phyloP scores from a whole-genome alignment of 225 moss, liverwort and hornwort genomes.

The Pleurozium schreberi region DNA sequence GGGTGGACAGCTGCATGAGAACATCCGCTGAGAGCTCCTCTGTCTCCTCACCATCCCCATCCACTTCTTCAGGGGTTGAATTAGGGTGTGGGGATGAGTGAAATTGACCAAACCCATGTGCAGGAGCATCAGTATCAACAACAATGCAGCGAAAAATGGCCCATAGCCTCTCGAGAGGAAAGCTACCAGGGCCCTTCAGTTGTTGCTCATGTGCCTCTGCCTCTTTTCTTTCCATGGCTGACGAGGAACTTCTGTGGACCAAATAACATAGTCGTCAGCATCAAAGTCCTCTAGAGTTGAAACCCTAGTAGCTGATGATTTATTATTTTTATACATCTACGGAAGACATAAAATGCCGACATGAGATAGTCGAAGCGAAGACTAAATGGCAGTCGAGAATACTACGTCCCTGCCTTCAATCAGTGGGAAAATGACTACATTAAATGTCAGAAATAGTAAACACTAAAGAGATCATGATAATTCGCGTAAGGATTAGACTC shows the following conservation, averaged over 20 bases:
- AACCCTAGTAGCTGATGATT: background rate
- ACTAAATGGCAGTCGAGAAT: background rate
- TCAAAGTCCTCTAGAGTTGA: background rate
- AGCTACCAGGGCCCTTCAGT: conserved; percentile 75
- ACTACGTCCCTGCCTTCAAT: background rate
- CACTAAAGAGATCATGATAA: background rate
- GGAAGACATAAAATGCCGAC: background rate
- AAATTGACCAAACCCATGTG: conserved; percentile 16
- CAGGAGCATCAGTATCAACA: conserved; percentile 27
- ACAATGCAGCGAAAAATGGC: conserved; percentile 85
- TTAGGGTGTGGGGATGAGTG: background rate
- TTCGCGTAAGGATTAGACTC: background rate
- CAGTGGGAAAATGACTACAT: background rate
- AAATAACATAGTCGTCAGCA: background rate
- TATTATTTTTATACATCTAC: background rate
- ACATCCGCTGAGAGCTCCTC: conserved; percentile 66
- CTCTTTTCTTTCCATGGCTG: conserved; percentile 68
- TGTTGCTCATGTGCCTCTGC: conserved; percentile 75
- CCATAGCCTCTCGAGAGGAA: conserved; percentile 72
- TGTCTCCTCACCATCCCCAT: conserved; percentile 22
- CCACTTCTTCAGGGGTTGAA: conserved; percentile 1
- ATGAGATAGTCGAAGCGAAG: background rate
- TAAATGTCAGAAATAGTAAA: background rate
- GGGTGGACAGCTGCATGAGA: conserved; percentile 80
- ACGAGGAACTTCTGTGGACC: conserved; percentile 29